Percentiles rank a stretch among this genome's conserved stretches.
phyloP scores from a whole-genome alignment of 257 asterid species.

The Solanum clarkiae region DNA sequence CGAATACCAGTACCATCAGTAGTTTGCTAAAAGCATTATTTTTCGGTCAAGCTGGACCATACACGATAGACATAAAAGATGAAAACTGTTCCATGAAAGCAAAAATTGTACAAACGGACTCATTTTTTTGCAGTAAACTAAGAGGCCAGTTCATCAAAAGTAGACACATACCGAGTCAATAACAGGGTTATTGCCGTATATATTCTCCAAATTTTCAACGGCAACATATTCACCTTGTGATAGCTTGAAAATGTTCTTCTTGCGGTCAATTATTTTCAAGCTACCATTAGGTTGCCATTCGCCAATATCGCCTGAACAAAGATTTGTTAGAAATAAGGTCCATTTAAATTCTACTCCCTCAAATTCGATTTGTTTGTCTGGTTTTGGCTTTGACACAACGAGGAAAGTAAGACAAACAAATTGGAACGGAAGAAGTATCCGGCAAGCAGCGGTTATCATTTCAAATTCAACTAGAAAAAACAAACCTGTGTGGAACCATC shows the following conservation, averaged over 20 bases:
- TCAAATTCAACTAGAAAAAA: not conserved
- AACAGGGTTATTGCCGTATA: slow-evolving; percentile 46
- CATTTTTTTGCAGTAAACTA: not conserved
- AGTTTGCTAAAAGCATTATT: not conserved
- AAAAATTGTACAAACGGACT: not conserved
- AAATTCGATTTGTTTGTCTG: not conserved
- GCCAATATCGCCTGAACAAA: slow-evolving; percentile 73
- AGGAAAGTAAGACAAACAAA: not conserved
- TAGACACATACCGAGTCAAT: slow-evolving; percentile 60
- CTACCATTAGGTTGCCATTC: slow-evolving; percentile 91
- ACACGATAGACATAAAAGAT: not conserved
- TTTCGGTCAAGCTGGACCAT: not conserved
- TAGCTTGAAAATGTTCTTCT: slow-evolving; percentile 92
- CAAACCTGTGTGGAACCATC: slow-evolving; percentile 98
- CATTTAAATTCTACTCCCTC: not conserved
- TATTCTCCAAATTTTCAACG: slow-evolving; percentile 86
- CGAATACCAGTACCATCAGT: not conserved
- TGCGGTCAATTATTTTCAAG: slow-evolving; percentile 86
- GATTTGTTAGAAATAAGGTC: not conserved
- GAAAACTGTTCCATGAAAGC: not conserved
- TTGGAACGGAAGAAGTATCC: not conserved
- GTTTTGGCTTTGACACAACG: not conserved
- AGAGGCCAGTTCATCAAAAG: not conserved
- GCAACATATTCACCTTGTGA: slow-evolving; percentile 99
- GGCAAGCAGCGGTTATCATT: not conserved